These are phyloP conservation scores for Scytalidium sp. DNA, from an alignment of 2,329 filamentous ascomycete genomes.

Conservation along the genomic window DNA sequence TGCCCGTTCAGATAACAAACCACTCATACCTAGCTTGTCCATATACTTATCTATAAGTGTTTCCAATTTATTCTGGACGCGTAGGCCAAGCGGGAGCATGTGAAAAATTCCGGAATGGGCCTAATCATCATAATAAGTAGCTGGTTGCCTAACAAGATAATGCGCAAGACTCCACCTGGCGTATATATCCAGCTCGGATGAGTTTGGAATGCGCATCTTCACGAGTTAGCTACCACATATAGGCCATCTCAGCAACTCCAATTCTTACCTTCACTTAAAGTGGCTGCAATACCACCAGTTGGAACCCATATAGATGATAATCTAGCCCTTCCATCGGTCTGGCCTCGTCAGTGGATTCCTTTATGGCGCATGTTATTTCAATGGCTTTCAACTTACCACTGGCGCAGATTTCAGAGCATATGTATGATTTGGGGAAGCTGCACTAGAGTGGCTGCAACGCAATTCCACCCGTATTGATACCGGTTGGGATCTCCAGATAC, in stretches of 20 bases:
- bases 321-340: conserved; percentile 56
- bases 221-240: conserved; percentile 7
- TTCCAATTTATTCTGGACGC: conserved; percentile 88
- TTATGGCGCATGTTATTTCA: conserved; percentile 5
- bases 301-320: conserved; percentile 79
- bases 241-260: conserved; percentile 9
- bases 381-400: background rate
- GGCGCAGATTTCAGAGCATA: background rate
- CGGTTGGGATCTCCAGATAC: background rate
- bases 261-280: conserved; percentile 50
- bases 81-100: conserved; percentile 78
- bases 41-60: conserved; percentile 85
- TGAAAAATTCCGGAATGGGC: conserved; percentile 91
- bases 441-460: background rate
- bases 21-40: conserved; percentile 60
- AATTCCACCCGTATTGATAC: background rate
- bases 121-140: conserved; percentile 35
- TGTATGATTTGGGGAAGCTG: background rate
- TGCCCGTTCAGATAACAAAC: background rate
- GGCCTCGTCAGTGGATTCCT: background rate
- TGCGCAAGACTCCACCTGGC: conserved; percentile 53
- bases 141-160: background rate
- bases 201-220: conserved; percentile 66
- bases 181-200: conserved; percentile 68
- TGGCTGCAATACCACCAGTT: conserved; percentile 63